Conservation (phyloP, 176 grass and related monocot genomes). For the Zizania latifolia region DNA sequence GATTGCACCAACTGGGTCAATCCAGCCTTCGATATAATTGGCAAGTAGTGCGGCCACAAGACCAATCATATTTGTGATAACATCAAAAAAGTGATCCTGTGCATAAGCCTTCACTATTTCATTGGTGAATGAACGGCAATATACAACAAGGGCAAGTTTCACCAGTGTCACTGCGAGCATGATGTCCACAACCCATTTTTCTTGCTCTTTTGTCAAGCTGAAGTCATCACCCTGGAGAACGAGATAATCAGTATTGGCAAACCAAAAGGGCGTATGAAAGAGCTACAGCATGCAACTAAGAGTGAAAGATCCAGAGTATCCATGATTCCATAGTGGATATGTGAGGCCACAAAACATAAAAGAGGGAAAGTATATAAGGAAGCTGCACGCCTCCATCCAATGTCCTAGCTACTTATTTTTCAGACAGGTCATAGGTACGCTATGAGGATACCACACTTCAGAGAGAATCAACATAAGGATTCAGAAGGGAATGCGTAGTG, state of each 20-base stretch:
- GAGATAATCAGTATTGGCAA: slow-evolving; percentile 1
- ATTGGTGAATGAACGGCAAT: slow-evolving; percentile 83
- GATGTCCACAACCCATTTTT: slow-evolving; percentile 78
- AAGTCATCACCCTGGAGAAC: slow-evolving; percentile 62
- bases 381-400: background rate
- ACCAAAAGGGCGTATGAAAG: background rate
- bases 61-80: slow-evolving; percentile 91
- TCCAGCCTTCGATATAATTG: slow-evolving; percentile 70
- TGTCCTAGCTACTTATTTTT: background rate
- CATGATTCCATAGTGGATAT: background rate
- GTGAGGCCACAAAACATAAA: background rate
- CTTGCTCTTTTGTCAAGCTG: slow-evolving; percentile 80
- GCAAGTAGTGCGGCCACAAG: slow-evolving; percentile 78
- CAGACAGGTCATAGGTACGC: background rate
- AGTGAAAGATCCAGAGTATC: background rate
- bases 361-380: background rate
- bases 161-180: slow-evolving; percentile 81
- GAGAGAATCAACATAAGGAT: background rate
- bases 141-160: slow-evolving; percentile 65
- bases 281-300: background rate
- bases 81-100: slow-evolving; percentile 92
- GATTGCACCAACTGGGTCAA: slow-evolving; percentile 84
- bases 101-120: slow-evolving; percentile 96
- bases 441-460: background rate
- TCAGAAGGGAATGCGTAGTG: background rate